A percentile compares a stretch with the other conserved stretches of the same genome.
Evolutionary conservation across 2,329 filamentous ascomycete species (phyloP).

Genomic region (Shiraia sp.): DNA sequence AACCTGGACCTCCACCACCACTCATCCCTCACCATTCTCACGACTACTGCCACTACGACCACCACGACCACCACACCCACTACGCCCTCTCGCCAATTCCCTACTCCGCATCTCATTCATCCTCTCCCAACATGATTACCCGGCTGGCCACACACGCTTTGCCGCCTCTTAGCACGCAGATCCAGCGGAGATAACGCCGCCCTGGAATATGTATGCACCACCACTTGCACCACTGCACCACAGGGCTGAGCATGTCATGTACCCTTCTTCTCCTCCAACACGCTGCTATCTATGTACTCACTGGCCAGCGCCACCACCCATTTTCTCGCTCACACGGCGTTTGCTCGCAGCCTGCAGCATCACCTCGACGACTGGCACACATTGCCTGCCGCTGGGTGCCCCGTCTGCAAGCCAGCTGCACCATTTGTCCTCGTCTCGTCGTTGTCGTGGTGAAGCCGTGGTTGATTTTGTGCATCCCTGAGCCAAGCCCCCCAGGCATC

Average conservation of each 20-base stretch:
- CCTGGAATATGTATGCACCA: constrained; percentile 6
- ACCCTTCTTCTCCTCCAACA: not conserved
- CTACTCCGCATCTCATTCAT: too few relatives aligned
- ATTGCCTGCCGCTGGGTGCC: not conserved
- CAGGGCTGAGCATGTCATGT: constrained; percentile 22
- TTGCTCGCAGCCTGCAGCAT: constrained; percentile 5
- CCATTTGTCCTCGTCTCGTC: not conserved
- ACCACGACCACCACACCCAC: constrained; percentile 14
- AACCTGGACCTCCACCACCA: too few relatives aligned
- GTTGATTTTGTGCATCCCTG: constrained; percentile 8
- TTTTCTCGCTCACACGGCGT: constrained; percentile 16
- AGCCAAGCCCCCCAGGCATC: too few relatives aligned
- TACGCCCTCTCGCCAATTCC: not conserved
- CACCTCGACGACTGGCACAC: not conserved
- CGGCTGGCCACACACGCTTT: constrained; percentile 26
- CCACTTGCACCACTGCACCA: constrained; percentile 18
- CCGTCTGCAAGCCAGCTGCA: constrained; percentile 7
- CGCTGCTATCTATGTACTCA: too few relatives aligned
- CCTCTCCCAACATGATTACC: constrained; percentile 26
- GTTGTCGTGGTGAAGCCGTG: not conserved
- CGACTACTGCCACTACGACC: too few relatives aligned
- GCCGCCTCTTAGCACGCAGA: constrained; percentile 25
- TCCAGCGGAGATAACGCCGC: constrained; percentile 33
- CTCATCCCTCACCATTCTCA: constrained; percentile 7
- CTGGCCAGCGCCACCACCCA: not conserved